Conservation (phyloP, 2,329 filamentous ascomycete species). For the Colletotrichum somersetense region DNA sequence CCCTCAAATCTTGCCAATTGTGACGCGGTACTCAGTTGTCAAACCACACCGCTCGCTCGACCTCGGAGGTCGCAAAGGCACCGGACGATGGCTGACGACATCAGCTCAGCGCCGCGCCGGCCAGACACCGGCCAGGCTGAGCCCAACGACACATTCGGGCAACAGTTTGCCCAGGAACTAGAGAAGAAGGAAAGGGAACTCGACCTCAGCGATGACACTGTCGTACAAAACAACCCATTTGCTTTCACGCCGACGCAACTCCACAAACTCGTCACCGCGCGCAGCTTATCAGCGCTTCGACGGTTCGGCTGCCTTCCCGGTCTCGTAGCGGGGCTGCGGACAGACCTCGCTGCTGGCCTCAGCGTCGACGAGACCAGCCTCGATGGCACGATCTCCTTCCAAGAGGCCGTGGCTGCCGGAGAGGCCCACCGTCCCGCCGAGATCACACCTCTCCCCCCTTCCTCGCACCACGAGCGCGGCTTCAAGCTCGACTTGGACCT, state of each 20-base stretch:
- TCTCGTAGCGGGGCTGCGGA: conserved; percentile 64
- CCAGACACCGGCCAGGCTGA: conserved; percentile 59
- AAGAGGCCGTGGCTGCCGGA: conserved; percentile 61
- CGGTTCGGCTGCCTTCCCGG: conserved; percentile 66
- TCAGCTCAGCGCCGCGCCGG: conserved; percentile 64
- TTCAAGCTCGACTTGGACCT: conserved; percentile 41
- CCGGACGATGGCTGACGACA: conserved; percentile 59
- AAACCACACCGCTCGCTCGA: background rate
- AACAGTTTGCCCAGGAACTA: background rate
- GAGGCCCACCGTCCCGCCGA: conserved; percentile 48
- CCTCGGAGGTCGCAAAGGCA: background rate
- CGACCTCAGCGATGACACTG: conserved; percentile 33
- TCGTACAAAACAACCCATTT: conserved; percentile 59
- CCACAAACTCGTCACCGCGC: conserved; percentile 65
- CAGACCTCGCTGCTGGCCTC: conserved; percentile 61
- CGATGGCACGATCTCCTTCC: conserved; percentile 60
- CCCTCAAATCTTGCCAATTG: conserved; percentile 21
- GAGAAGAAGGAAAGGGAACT: conserved; percentile 17
- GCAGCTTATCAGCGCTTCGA: conserved; percentile 61
- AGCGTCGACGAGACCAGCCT: conserved; percentile 63
- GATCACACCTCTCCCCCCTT: conserved; percentile 45
- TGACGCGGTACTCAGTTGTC: background rate
- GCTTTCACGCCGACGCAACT: conserved; percentile 67
- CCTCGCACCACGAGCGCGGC: conserved; percentile 41
- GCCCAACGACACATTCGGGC: conserved; percentile 38